Evolutionary conservation across 352 stramenopile species (phyloP).

Genomic region (Phytophthora quininea): DNA sequence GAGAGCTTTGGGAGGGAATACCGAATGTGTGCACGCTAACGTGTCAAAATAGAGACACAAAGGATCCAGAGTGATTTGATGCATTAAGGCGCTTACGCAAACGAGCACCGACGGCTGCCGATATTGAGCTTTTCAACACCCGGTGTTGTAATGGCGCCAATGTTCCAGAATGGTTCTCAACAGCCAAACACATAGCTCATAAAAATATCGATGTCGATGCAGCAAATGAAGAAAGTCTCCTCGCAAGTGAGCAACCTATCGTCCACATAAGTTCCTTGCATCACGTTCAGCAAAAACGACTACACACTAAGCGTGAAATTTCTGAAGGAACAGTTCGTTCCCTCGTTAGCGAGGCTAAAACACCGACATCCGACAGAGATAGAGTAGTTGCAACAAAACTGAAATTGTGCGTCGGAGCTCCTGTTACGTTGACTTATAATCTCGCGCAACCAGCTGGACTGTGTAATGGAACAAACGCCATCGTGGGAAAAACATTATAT

Average conservation of each 20-base stretch:
- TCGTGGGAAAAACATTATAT: too few relatives aligned
- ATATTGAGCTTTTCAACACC: too few relatives aligned
- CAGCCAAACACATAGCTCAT: too few relatives aligned
- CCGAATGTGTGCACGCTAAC: too few relatives aligned
- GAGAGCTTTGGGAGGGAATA: too few relatives aligned
- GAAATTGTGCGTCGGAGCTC: not conserved
- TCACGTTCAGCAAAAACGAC: not conserved
- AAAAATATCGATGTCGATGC: too few relatives aligned
- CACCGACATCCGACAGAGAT: not conserved
- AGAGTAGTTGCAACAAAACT: not conserved
- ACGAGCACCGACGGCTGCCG: too few relatives aligned
- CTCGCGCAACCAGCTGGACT: not conserved
- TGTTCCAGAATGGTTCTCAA: too few relatives aligned
- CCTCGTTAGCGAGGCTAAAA: not conserved
- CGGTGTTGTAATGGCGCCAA: too few relatives aligned
- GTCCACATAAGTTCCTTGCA: not conserved
- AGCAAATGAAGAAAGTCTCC: not conserved
- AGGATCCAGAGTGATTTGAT: too few relatives aligned
- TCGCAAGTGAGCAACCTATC: not conserved
- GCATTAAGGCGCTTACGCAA: too few relatives aligned
- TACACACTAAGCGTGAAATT: not conserved
- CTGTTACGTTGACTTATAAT: not conserved
- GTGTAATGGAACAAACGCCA: slow-evolving; percentile 1
- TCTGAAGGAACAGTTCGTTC: not conserved
- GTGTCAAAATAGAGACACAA: too few relatives aligned